These are phyloP conservation scores for Trichoderma koningii DNA, from an alignment of 2,329 filamentous ascomycete genomes.

Conservation along the genomic window DNA sequence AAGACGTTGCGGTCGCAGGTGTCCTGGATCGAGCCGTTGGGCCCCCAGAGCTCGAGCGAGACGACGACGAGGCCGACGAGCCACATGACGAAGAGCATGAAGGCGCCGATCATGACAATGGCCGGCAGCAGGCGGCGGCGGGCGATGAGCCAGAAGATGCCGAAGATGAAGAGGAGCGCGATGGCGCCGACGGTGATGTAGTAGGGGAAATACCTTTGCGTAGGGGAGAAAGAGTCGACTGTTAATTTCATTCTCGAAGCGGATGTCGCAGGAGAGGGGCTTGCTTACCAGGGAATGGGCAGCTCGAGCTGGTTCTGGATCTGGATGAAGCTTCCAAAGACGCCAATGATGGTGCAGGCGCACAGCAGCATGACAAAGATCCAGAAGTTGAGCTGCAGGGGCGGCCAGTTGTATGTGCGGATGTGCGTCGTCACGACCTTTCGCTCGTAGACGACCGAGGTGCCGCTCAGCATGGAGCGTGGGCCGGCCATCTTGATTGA, in stretches of 20 bases:
- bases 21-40: conserved; percentile 57
- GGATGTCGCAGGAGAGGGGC: not conserved
- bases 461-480: conserved; percentile 36
- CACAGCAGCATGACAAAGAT: conserved; percentile 66
- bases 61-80: conserved; percentile 65
- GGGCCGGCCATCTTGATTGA: conserved; percentile 20
- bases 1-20: conserved; percentile 63
- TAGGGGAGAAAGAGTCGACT: no score
- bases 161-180: conserved; percentile 65
- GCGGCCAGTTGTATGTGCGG: conserved; percentile 68
- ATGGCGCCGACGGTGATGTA: conserved; percentile 61
- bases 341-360: conserved; percentile 60
- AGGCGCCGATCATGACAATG: conserved; percentile 64
- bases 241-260: no score
- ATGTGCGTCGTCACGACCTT: conserved; percentile 47
- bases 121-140: conserved; percentile 61
- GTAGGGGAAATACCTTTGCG: conserved; percentile 66
- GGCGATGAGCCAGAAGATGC: conserved; percentile 64
- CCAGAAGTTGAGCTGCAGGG: conserved; percentile 67
- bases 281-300: conserved; percentile 58
- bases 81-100: conserved; percentile 69
- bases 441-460: conserved; percentile 49
- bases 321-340: conserved; percentile 61
- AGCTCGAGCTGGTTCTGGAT: conserved; percentile 59
- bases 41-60: conserved; percentile 65